Conservation (phyloP, 108 stramenopile genomes). For the Stephanodiscus triporus region DNA sequence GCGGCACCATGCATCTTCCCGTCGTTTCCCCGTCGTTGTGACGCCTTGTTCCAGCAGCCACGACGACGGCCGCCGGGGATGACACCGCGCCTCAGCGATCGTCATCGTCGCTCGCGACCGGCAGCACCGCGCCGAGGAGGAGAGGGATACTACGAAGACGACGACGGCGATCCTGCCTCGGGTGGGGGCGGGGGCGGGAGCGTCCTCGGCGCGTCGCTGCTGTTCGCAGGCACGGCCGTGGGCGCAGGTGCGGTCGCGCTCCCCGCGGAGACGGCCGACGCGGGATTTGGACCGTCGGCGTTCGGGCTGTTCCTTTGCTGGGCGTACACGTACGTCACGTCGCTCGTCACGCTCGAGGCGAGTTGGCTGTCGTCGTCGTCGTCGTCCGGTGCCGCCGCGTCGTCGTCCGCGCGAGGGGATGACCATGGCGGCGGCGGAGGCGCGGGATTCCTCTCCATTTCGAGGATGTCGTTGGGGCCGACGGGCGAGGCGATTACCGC, state of each 20-base stretch:
- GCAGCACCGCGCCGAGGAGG: no score
- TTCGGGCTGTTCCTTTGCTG: conserved; percentile 42
- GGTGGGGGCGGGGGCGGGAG: conserved; percentile 16
- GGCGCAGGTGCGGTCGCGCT: conserved; percentile 51
- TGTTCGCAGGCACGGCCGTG: conserved; percentile 50
- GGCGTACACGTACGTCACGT: conserved; percentile 50
- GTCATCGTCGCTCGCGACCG: no score
- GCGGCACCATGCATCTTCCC: no score
- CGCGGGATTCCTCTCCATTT: conserved; percentile 41
- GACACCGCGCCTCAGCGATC: no score
- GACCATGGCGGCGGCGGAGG: conserved; percentile 11
- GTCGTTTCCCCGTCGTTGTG: no score
- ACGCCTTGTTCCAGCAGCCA: no score
- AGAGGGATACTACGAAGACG: background rate
- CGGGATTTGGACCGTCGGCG: conserved; percentile 44
- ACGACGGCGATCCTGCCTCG: background rate
- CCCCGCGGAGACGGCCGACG: conserved; percentile 39
- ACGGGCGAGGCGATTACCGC: conserved; percentile 46
- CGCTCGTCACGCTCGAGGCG: conserved; percentile 46
- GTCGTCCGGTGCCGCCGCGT: no score
- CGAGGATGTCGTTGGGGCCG: conserved; percentile 35
- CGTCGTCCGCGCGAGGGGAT: conserved; percentile 2
- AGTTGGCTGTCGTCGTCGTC: conserved; percentile 40
- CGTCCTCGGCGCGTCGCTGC: conserved; percentile 45
- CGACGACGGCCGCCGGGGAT: no score